Evolutionary conservation across 768 basidiomycete genomes (phyloP), one percentile per base, ranked within the genome.

Genomic region (Russula abietina): DNA sequence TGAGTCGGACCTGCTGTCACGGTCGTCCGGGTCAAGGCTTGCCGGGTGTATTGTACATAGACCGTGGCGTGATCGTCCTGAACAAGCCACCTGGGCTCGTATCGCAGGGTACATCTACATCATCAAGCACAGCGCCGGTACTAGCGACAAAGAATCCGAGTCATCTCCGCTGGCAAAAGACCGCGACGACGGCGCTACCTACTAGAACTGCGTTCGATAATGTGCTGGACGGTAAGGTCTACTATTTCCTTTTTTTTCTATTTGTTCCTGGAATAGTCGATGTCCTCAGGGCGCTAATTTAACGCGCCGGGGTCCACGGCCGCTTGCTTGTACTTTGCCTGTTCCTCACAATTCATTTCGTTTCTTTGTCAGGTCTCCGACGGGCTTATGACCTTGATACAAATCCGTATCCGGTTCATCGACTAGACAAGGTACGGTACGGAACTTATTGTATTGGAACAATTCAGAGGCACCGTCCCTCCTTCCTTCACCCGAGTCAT

Each of bases 11-110:
- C 2, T 43, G 14, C 49, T n/a, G n/a, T n/a, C n/a, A 5, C 28
- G 5, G 14, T 6, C n/a, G 41, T 36, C 59, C 6, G 22, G 16
- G n/a, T n/a, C n/a, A n/a, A n/a, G n/a, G n/a, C n/a, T n/a, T n/a
- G n/a, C n/a, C 19, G 19, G 38, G 10, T 56, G 59, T 56, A 12
- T 32, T 67, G 22, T 67, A 67, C 41, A 26, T 62, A 17, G 67
- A 67, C 55, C 65, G 65, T 17, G 55, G 57, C n/a, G 50, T 67
- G 30, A 66, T 67, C 45, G 65, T 57, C 46, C 32, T 67, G 39
- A 66, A 66, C 65, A 67, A 67, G 55, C 65, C 67, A 16, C 61
- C 67, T 11, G 65, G 65, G 38, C 61, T 67, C 52, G 64, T 61
- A 9, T 55, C 60, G 24, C 66, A 67, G 54, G 62, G 53, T 26